Evolutionary conservation across 2,329 filamentous ascomycete genomes (phyloP).

Genomic region (Drechmeria coniospora): DNA sequence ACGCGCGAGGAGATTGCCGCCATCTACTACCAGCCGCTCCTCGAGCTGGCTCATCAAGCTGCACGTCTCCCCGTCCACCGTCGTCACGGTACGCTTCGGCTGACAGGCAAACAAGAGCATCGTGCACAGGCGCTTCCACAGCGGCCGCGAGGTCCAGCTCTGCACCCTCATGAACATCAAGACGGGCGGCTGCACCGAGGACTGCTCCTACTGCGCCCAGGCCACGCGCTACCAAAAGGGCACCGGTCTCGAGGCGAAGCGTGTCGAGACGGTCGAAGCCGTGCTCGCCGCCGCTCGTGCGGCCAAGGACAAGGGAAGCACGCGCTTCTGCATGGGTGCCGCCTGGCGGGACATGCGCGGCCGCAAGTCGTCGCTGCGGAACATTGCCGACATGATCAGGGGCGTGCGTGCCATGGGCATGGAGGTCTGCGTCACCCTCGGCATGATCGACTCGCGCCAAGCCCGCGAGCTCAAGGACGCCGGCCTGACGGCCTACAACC

Average conservation of each 20-base stretch:
- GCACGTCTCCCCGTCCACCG: constrained; percentile 27
- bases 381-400: constrained; percentile 73
- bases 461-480: constrained; percentile 70
- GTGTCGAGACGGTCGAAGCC: constrained; percentile 63
- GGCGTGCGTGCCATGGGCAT: constrained; percentile 70
- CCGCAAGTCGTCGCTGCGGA: constrained; percentile 66
- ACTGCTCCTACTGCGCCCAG: constrained; percentile 87
- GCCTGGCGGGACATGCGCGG: constrained; percentile 92
- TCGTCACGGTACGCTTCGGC: background rate
- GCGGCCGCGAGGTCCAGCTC: constrained; percentile 71
- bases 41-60: constrained; percentile 62
- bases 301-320: constrained; percentile 72
- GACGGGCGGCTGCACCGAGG: constrained; percentile 80
- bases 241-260: constrained; percentile 64
- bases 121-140: constrained; percentile 74
- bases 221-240: constrained; percentile 66
- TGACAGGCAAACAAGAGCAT: constrained; percentile 36
- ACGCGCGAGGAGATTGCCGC: constrained; percentile 65
- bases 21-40: constrained; percentile 68
- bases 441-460: constrained; percentile 76
- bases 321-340: constrained; percentile 88
- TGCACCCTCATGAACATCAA: constrained; percentile 97
- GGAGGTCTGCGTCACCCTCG: constrained; percentile 86
- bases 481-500: constrained; percentile 82
- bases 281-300: constrained; percentile 64